A percentile compares a stretch with the other conserved stretches of the same genome.
Evolutionary conservation across 208 protist species (phyloP).

Genomic region (Acanthamoeba triangularis): DNA sequence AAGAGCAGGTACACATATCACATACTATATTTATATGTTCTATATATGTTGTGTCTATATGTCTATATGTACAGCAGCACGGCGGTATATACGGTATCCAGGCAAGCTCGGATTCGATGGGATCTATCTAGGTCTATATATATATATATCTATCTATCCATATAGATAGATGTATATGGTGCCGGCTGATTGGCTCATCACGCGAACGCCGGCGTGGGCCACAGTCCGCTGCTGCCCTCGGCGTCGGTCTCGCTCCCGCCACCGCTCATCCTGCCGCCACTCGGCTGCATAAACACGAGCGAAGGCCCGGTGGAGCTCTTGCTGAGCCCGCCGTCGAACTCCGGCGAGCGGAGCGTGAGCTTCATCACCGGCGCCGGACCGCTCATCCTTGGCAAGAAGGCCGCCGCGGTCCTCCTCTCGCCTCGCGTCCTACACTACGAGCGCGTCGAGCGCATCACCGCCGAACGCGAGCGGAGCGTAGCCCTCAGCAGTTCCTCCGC

Average conservation of each 20-base stretch:
- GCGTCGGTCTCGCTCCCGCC: conserved; percentile 16
- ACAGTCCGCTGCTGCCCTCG: neutral
- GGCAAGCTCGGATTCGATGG: neutral
- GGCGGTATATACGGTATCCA: neutral
- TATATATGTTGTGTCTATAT: neutral
- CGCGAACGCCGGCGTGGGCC: neutral
- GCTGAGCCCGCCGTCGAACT: neutral
- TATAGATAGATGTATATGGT: neutral
- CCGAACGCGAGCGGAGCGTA: neutral
- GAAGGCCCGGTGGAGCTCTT: neutral
- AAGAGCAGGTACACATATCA: neutral
- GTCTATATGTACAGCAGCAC: neutral
- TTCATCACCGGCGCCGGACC: neutral
- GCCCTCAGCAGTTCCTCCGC: neutral
- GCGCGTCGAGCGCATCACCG: no score
- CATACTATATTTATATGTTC: neutral
- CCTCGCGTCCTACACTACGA: no score
- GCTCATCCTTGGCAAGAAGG: no score
- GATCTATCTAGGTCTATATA: no score
- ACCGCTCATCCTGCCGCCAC: neutral
- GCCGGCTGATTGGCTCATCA: neutral
- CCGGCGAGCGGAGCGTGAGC: neutral
- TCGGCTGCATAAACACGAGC: neutral
- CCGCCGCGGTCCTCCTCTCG: no score
- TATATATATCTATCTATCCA: neutral